Percentiles rank a stretch among this genome's conserved stretches.
Evolutionary conservation across 768 basidiomycete species (phyloP).

Genomic region (Agaricus blazei): DNA sequence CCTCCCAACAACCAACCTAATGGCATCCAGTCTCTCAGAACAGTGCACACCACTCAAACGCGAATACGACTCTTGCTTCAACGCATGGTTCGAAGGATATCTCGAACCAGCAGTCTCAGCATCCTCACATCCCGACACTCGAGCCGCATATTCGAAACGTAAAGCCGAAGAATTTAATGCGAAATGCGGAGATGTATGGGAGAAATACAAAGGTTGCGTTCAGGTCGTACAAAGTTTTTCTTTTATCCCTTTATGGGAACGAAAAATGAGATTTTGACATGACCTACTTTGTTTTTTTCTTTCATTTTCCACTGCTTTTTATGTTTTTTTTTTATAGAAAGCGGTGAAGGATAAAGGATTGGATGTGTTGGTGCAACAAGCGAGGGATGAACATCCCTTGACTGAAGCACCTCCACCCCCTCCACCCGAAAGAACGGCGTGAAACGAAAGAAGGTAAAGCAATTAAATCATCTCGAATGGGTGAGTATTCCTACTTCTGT

Average conservation of each 20-base stretch:
- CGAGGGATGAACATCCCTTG: conserved; percentile 74
- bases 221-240: conserved; percentile 42
- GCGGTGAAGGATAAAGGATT: conserved; percentile 78
- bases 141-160: conserved; percentile 57
- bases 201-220: conserved; percentile 74
- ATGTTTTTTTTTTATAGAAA: conserved; percentile 38
- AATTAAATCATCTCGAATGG: too few species aligned
- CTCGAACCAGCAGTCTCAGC: conserved; percentile 70
- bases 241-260: too few species aligned
- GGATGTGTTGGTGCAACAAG: conserved; percentile 70
- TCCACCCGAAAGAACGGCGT: not conserved
- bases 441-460: too few species aligned
- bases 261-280: conserved; percentile 17
- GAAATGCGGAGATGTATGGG: conserved; percentile 83
- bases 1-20: conserved; percentile 19
- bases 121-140: conserved; percentile 34
- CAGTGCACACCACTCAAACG: conserved; percentile 90
- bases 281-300: not conserved
- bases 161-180: conserved; percentile 87
- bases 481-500: too few species aligned
- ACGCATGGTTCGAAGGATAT: conserved; percentile 97
- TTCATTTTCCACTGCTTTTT: not conserved
- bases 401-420: conserved; percentile 48
- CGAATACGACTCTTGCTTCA: conserved; percentile 92
- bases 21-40: conserved; percentile 78